Percentiles rank a stretch among this genome's conserved stretches.
Evolutionary conservation across 305 asterid species (phyloP).

Genomic region (Salvia sclarea): DNA sequence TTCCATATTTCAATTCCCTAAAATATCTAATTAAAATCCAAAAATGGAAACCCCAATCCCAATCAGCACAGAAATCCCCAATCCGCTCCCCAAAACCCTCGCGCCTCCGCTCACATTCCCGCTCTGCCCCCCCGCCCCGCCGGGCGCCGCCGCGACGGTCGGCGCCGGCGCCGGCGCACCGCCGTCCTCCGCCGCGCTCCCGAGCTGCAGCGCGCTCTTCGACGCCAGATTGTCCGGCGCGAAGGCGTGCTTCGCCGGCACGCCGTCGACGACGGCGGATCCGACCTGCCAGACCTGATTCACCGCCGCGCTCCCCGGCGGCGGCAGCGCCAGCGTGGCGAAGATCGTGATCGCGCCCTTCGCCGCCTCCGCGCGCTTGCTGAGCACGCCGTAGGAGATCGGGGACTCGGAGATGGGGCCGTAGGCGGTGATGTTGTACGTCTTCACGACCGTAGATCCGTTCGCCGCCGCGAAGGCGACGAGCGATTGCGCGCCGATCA

Average conservation of each 20-base stretch:
- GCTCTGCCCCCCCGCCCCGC: conserved; percentile 30
- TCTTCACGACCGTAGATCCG: conserved; percentile 50
- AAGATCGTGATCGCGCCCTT: conserved; percentile 49
- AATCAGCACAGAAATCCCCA: conserved; percentile 32
- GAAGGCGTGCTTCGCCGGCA: conserved; percentile 58
- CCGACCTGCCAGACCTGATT: conserved; percentile 96
- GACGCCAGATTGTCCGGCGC: conserved; percentile 51
- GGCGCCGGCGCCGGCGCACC: conserved; percentile 34
- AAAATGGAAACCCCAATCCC: conserved; percentile 26
- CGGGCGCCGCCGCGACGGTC: conserved; percentile 3
- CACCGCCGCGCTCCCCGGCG: conserved; percentile 32
- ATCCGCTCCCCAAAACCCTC: conserved; percentile 12
- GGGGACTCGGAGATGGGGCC: conserved; percentile 43
- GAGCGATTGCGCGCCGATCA: conserved; percentile 62
- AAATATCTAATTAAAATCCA: conserved; percentile 22
- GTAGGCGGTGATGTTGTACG: conserved; percentile 51
- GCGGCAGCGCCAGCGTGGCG: conserved; percentile 70
- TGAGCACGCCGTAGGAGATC: conserved; percentile 43
- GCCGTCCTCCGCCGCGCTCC: conserved; percentile 30
- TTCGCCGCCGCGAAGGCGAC: conserved; percentile 45
- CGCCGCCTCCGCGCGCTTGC: conserved; percentile 45
- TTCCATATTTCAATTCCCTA: not conserved
- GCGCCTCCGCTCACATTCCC: conserved; percentile 28
- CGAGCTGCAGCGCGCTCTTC: conserved; percentile 47
- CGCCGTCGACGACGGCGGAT: conserved; percentile 44